Evolutionary conservation across 352 stramenopile species (phyloP), one percentile per base, ranked within the genome.

Genomic region (Phytopythium montanum): DNA sequence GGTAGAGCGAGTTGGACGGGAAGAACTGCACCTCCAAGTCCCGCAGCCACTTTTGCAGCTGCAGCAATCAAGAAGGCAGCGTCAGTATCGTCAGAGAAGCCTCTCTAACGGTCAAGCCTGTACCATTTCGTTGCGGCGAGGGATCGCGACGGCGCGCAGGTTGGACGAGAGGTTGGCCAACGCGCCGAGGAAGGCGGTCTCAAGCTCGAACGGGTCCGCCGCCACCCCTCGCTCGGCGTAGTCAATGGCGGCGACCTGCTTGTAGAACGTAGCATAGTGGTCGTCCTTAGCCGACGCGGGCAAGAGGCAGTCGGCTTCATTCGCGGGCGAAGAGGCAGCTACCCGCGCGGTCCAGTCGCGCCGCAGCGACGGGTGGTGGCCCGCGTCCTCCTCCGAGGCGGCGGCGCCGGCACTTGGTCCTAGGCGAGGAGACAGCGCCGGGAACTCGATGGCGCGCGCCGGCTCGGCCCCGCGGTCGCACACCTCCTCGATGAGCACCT

Each of bases 401-500:
- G 50, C 62, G 28, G 56, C 55, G 12, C 65, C 71, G 8, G 64
- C 72, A 0, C 21, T 34, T 2, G 31, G 38, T 44, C 19, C 59
- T 21, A 26, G 14, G 3, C 5, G 28, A 23, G 44, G 16, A n/a
- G 19, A 61, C 58, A 9, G 42, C 25, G 64, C 31, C n/a, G 68
- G 59, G 33, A 68, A 65, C 50, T 82, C 80, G 50, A 83, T 64
- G 4, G 59, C 65, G 39, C 81, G 75, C 18, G 79, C 77, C 5
- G 82, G 75, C 0, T 68, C 68, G 2, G 62, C 48, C 1, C 85
- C 85, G 50, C 82, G 79, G 49, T 87, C 70, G 1, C 76, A 72
- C 2, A 94, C 81, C 25, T 94, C 83, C 38, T 91, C 79, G 53
- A 94, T 92, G 38, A 94, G 71, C 76, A 88, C 85, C 31, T 90